Evolutionary conservation across 768 basidiomycete genomes (phyloP), one percentile per base, ranked within the genome.

Genomic region (Tephrocybe rancida): DNA sequence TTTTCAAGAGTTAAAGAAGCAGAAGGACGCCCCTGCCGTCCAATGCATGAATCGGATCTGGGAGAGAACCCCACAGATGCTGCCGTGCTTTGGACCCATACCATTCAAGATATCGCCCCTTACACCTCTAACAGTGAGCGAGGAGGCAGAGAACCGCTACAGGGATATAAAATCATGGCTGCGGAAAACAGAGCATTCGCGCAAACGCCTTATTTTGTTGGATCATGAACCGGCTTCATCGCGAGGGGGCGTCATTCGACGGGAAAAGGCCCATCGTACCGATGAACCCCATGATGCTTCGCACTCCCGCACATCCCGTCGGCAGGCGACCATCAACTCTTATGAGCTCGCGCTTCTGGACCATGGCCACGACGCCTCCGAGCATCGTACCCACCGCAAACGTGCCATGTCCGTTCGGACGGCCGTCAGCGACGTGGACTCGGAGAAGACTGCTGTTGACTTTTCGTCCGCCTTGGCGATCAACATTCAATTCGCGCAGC

Each of bases 1-100:
- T 18, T 74, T 75, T 44, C 32, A 61, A 5, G 47, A 62, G 18
- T 48, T 73, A 34, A 56, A 58, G 26, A 41, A 42, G 5, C 9
- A 9, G 30, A 34, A 49, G 7, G 42, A 56, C 45, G 26, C 13
- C 18, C 32, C 56, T 14, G 25, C 51, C 24, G 24, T 32, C 35
- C 49, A 58, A 19, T 38, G 29, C 18, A 18, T 52, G 13, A 49
- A 59, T 35, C 50, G 50, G 22, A 14, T 37, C 27, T 49, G 54
- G 46, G 39, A 35, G 41, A 43, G 52, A 41, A 45, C 54, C n/a
- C 37, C 56, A 1, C 21, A 45, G 18, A 16, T 64, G 18, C 22
- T 63, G 16, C 44, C 55, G 10, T 19, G 29, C 30, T 56, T 60
- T 9, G 56, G 16, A 16, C 35, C 35, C n/a, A 16, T 61, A 16